These are phyloP conservation scores for Solanum chacoense DNA, from an alignment of 305 asterid genomes.

Conservation along the genomic window DNA sequence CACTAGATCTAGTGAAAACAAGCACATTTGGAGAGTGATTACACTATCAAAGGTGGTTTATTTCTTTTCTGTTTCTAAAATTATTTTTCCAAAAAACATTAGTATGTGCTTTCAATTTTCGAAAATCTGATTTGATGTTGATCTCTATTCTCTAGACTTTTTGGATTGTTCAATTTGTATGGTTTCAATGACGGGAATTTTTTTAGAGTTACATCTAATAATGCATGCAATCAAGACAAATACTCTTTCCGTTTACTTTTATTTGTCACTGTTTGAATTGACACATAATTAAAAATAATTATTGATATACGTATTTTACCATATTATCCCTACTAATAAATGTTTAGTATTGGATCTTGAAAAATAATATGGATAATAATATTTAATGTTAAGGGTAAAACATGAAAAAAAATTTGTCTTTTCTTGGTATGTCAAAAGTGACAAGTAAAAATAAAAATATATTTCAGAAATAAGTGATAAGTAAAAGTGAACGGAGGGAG, in stretches of 20 bases:
- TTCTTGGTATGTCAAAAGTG: background rate
- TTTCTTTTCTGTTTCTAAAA: background rate
- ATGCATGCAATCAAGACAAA: background rate
- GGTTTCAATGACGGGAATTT: background rate
- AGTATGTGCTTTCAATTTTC: background rate
- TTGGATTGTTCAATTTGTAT: background rate
- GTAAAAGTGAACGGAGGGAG: too few relatives aligned
- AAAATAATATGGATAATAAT: too few relatives aligned
- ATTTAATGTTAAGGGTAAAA: background rate
- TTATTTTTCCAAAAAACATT: background rate
- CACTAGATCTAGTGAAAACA: background rate
- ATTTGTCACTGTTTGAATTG: rapidly evolving
- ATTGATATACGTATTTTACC: background rate
- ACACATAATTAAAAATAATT: too few relatives aligned
- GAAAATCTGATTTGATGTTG: background rate
- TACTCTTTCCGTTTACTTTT: too few relatives aligned
- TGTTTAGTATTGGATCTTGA: too few relatives aligned
- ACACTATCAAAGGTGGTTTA: background rate
- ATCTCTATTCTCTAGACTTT: background rate
- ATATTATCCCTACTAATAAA: background rate
- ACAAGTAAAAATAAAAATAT: too few relatives aligned
- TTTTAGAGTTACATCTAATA: background rate
- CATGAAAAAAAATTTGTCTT: too few relatives aligned
- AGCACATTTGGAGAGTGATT: background rate
- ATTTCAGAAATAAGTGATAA: too few relatives aligned